Base-by-base conservation (phyloP, 805 yeast species). In the Candida quercuum region DNA sequence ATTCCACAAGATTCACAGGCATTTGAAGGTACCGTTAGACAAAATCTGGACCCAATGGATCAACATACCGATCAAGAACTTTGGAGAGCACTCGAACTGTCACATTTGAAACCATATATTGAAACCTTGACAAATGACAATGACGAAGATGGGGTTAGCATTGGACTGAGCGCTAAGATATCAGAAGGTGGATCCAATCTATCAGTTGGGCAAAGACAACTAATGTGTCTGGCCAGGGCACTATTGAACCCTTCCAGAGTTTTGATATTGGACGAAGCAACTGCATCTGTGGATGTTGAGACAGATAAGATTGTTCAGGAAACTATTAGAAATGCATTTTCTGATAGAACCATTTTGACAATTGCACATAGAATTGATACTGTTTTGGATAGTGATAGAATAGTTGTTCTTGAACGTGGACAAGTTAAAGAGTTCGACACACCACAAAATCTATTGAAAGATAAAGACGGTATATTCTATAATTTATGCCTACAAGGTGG, bases 1-100 rank as follows among this genome's bases (percentile, higher is more conserved):
- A 88, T 88, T 47, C 97, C 97, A 2, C 96, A 88, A 60, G 97
- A 88, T 59, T 84, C 96, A 0, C 96, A 89, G 59, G 86, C 86
- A 8, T 82, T 89, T 56, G 86, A 86, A 63, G 96, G 96, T 26
- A 73, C 93, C 0, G 66, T 88, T 11, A 71, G 96, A 51, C 83
- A 86, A 33, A 88, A 88, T 58, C 70, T 91, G 48, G 98, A 91
- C 59, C 98, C 98, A 19, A 76, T 83, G 3, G 64, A 71, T 16
- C 66, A 63, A 36, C 77, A 76, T 54, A 62, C 74, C 4, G 96
- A 87, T 58, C 82, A 80, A n/a, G 74, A 81, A 43, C 69, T 88
- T n/a, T 87, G 95, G 95, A 66, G 69, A 21, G 93, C 81, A 0
- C 66, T 88, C 38, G 87, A 81, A 49, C 64, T 86, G 32, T 76